Conservation (phyloP, 352 stramenopile genomes). For the Phytophthora kernoviae region DNA sequence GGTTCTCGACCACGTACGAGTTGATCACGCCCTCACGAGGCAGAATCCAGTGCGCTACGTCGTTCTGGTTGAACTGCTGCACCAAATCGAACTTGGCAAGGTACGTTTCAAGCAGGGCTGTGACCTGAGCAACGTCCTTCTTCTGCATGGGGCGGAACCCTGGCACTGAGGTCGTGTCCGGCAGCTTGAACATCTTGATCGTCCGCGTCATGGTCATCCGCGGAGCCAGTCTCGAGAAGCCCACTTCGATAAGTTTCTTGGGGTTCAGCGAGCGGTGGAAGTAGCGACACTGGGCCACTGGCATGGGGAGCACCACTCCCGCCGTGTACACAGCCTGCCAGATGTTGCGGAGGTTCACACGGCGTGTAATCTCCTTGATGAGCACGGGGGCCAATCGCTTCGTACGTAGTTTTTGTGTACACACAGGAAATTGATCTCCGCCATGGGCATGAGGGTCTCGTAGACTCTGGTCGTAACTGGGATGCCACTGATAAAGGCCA, state of each 20-base stretch:
- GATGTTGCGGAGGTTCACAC: slow-evolving; percentile 94
- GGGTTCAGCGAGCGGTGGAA: slow-evolving; percentile 98
- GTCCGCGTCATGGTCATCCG: slow-evolving; percentile 97
- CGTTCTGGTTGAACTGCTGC: slow-evolving; percentile 91
- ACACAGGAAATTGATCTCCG: slow-evolving; percentile 99
- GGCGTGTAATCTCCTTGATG: slow-evolving; percentile 99
- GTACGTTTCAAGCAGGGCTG: slow-evolving; percentile 63
- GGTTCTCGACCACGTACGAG: slow-evolving; percentile 92
- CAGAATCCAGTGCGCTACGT: slow-evolving; percentile 98
- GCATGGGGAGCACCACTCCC: slow-evolving; percentile 96
- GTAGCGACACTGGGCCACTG: slow-evolving; percentile 95
- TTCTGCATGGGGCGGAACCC: slow-evolving; percentile 70
- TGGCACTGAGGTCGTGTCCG: slow-evolving; percentile 39
- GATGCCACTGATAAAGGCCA: slow-evolving; percentile 98
- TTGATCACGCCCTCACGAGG: slow-evolving; percentile 95
- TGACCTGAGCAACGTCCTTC: slow-evolving; percentile 69
- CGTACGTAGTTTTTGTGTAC: slow-evolving; percentile 98
- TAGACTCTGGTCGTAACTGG: slow-evolving; percentile 89
- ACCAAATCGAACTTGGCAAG: slow-evolving; percentile 85
- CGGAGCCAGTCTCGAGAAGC: slow-evolving; percentile 94
- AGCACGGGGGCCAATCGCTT: slow-evolving; percentile 98
- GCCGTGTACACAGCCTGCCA: slow-evolving; percentile 99
- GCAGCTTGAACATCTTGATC: slow-evolving; percentile 93
- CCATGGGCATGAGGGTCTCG: slow-evolving; percentile 66
- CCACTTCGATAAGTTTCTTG: slow-evolving; percentile 99